A percentile compares a stretch with the other conserved stretches of the same genome.
phyloP scores from a whole-genome alignment of 2,329 filamentous ascomycete genomes.

The Alternaria sp. region DNA sequence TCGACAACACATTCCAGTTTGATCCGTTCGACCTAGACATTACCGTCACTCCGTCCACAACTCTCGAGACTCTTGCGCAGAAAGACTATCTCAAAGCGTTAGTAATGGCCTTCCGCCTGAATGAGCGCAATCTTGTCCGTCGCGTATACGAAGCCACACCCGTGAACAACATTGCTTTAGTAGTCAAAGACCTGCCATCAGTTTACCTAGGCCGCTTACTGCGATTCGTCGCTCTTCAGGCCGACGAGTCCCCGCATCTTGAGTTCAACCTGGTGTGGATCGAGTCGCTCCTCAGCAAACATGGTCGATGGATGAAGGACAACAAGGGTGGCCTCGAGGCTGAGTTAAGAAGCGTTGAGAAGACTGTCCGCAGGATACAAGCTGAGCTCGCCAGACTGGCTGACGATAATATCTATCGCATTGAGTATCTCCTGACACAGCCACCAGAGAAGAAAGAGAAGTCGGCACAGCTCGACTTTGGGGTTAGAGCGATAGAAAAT shows the following conservation, averaged over 20 bases:
- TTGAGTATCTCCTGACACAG: conserved; percentile 78
- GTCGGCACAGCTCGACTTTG: conserved; percentile 42
- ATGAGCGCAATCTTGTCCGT: conserved; percentile 81
- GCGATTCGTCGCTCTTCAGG: conserved; percentile 85
- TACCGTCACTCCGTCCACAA: conserved; percentile 83
- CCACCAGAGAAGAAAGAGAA: conserved; percentile 50
- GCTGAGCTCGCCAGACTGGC: conserved; percentile 83
- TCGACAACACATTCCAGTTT: conserved; percentile 85
- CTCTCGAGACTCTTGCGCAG: conserved; percentile 73
- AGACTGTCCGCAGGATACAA: conserved; percentile 80
- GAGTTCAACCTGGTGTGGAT: conserved; percentile 97
- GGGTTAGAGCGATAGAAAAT: conserved; percentile 42
- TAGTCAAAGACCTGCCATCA: conserved; percentile 79
- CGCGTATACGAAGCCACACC: conserved; percentile 87
- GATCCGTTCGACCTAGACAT: conserved; percentile 97
- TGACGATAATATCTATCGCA: conserved; percentile 87
- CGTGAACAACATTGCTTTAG: conserved; percentile 74
- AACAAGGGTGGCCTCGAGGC: conserved; percentile 81
- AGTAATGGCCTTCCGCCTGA: conserved; percentile 96
- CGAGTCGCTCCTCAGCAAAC: conserved; percentile 78
- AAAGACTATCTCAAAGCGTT: conserved; percentile 89
- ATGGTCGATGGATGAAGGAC: conserved; percentile 85
- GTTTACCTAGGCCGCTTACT: conserved; percentile 88
- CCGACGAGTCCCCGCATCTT: conserved; percentile 89
- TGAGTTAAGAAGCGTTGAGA: conserved; percentile 82